Percentiles rank a stretch among this genome's conserved stretches.
These are phyloP conservation scores for Phytophthora litchii DNA, from an alignment of 352 stramenopile species.

Conservation along the genomic window DNA sequence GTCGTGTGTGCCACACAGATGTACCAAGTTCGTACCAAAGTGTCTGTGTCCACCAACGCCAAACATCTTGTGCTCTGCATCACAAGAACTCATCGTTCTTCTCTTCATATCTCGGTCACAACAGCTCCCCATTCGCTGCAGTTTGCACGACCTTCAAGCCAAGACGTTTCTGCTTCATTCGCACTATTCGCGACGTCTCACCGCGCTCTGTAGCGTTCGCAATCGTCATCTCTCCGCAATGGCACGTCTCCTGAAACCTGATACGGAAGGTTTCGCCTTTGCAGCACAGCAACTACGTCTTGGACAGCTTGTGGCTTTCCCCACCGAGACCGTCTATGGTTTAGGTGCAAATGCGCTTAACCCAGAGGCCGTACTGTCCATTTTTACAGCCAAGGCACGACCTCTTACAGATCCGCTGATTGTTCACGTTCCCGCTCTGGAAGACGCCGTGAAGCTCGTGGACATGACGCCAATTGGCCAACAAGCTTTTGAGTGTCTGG, in stretches of 20 bases:
- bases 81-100: not conserved
- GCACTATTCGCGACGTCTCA: slow-evolving; percentile 14
- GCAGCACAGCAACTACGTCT: slow-evolving; percentile 72
- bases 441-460: slow-evolving; percentile 90
- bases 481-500: slow-evolving; percentile 85
- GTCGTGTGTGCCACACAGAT: too few species aligned
- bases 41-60: slow-evolving; percentile 1
- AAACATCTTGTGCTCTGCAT: slow-evolving; percentile 14
- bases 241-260: slow-evolving; percentile 51
- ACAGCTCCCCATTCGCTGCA: not conserved
- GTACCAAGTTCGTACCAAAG: too few species aligned
- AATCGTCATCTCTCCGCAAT: slow-evolving; percentile 29
- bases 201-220: slow-evolving; percentile 18
- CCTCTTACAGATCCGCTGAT: slow-evolving; percentile 98
- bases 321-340: slow-evolving; percentile 99
- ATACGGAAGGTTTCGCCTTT: slow-evolving; percentile 48
- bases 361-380: slow-evolving; percentile 91
- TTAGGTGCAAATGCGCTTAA: slow-evolving; percentile 97
- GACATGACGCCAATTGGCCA: slow-evolving; percentile 70
- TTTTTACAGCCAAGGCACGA: slow-evolving; percentile 96
- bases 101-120: slow-evolving; percentile 7
- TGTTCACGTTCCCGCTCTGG: slow-evolving; percentile 94
- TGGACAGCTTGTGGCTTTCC: slow-evolving; percentile 93
- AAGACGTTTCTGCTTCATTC: slow-evolving; percentile 17
- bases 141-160: slow-evolving; percentile 15